These are phyloP conservation scores for Fusarium beomiforme DNA, from an alignment of 2,329 filamentous ascomycete genomes.

Conservation along the genomic window DNA sequence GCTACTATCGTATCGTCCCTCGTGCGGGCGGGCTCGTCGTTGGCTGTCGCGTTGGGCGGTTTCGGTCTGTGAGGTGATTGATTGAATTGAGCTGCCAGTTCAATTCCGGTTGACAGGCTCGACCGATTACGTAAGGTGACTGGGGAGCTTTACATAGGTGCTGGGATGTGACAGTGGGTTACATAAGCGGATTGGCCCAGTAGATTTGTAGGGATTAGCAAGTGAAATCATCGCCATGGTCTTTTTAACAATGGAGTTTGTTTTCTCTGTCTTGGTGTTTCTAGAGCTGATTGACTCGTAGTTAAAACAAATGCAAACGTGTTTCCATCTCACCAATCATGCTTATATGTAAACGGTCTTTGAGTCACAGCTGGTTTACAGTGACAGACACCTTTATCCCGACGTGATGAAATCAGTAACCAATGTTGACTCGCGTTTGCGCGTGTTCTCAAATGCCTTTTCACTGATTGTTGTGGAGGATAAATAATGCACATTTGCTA, in stretches of 20 bases:
- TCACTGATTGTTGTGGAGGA: background rate
- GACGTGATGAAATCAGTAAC: background rate
- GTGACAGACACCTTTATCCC: background rate
- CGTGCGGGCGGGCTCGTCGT: slow-evolving; percentile 24
- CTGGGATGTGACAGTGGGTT: background rate
- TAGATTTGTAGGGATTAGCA: slow-evolving; percentile 31
- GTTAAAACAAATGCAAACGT: background rate
- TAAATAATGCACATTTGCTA: background rate
- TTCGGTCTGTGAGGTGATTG: slow-evolving; percentile 43
- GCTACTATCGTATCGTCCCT: slow-evolving; percentile 23
- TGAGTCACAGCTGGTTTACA: background rate
- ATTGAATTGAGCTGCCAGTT: slow-evolving; percentile 31
- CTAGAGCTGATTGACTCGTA: background rate
- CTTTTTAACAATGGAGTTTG: background rate
- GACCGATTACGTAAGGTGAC: slow-evolving; percentile 40
- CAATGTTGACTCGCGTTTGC: background rate
- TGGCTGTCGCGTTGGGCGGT: background rate
- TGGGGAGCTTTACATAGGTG: background rate
- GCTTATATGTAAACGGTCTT: background rate
- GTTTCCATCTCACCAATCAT: background rate
- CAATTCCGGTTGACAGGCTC: slow-evolving; percentile 23
- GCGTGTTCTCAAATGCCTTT: accelerated
- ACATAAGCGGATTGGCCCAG: slow-evolving; percentile 26
- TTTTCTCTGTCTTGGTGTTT: background rate
- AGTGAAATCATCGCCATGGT: slow-evolving; percentile 29